Percentiles rank a stretch among this genome's conserved stretches.
These are phyloP conservation scores for Phlebopus sp. DNA, from an alignment of 1,284 basidiomycete genomes.

Conservation along the genomic window DNA sequence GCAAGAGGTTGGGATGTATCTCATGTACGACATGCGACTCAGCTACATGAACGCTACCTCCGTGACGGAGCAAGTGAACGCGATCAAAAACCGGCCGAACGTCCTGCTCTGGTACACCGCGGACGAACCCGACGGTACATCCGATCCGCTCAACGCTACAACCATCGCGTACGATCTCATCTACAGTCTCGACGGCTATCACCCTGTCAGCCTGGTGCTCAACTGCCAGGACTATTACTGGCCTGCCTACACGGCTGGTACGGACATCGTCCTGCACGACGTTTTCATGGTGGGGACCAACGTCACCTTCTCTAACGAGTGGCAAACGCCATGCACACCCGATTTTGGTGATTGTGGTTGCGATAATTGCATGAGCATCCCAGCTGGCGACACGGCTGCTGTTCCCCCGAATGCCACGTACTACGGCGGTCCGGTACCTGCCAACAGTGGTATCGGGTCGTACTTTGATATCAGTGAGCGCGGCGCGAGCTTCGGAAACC, in stretches of 20 bases:
- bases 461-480: conserved; percentile 57
- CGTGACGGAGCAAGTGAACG: conserved; percentile 64
- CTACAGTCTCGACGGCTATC: conserved; percentile 66
- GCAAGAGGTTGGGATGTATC: conserved; percentile 67
- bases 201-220: conserved; percentile 71
- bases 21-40: conserved; percentile 76
- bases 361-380: conserved; percentile 46
- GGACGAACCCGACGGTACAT: conserved; percentile 72
- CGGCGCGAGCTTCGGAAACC: conserved; percentile 58
- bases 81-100: conserved; percentile 62
- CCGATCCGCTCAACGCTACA: conserved; percentile 64
- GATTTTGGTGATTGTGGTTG: conserved; percentile 72
- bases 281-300: conserved; percentile 66
- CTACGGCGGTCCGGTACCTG: conserved; percentile 1
- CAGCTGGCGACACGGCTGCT: conserved; percentile 9
- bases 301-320: conserved; percentile 56
- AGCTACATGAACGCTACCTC: conserved; percentile 63
- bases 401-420: conserved; percentile 7
- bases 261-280: conserved; percentile 62
- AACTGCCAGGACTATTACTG: conserved; percentile 74
- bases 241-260: conserved; percentile 52
- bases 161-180: conserved; percentile 59
- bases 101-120: conserved; percentile 76
- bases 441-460: conserved; percentile 26
- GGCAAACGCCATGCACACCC: conserved; percentile 52